Evolutionary conservation across 192 early-diverging fungal genomes (phyloP).

Genomic region (Podila minutissima): DNA sequence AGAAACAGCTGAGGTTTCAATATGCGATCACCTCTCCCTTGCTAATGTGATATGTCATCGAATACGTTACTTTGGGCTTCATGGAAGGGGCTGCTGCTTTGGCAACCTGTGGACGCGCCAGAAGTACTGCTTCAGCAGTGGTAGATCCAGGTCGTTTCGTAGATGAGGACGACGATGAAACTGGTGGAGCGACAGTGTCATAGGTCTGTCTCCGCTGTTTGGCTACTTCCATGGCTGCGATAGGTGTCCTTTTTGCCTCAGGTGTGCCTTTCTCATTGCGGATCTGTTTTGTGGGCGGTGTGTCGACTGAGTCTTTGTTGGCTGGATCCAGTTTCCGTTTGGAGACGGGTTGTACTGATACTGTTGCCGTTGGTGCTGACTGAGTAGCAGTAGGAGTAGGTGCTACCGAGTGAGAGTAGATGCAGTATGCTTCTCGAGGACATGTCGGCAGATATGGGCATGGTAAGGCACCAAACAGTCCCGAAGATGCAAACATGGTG

Average conservation of each 20-base stretch:
- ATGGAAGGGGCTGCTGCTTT: not conserved
- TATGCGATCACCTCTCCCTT: not conserved
- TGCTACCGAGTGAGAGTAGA: conserved; percentile 43
- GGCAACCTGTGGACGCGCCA: conserved; percentile 16
- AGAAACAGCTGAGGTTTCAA: not conserved
- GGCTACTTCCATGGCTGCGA: conserved; percentile 14
- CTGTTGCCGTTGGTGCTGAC: not conserved
- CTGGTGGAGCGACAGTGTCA: conserved; percentile 7
- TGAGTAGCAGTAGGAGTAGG: not conserved
- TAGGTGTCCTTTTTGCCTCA: not conserved
- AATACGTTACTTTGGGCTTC: not conserved
- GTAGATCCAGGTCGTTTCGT: not conserved
- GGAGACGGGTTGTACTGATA: not conserved
- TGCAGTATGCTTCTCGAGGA: conserved; percentile 40
- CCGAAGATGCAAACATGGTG: conserved; percentile 51
- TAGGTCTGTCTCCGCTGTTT: conserved; percentile 13
- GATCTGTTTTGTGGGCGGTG: not conserved
- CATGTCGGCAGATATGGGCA: conserved; percentile 53
- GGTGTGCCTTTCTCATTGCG: not conserved
- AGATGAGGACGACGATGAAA: not conserved
- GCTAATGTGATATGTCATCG: not conserved
- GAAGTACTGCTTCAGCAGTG: conserved; percentile 5
- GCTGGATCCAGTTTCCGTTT: conserved; percentile 5
- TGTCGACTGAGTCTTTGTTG: not conserved
- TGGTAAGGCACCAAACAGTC: conserved; percentile 41